Evolutionary conservation across 345 rosid species (phyloP), one percentile per base, ranked within the genome.

Genomic region (Cochlearia excelsa): DNA sequence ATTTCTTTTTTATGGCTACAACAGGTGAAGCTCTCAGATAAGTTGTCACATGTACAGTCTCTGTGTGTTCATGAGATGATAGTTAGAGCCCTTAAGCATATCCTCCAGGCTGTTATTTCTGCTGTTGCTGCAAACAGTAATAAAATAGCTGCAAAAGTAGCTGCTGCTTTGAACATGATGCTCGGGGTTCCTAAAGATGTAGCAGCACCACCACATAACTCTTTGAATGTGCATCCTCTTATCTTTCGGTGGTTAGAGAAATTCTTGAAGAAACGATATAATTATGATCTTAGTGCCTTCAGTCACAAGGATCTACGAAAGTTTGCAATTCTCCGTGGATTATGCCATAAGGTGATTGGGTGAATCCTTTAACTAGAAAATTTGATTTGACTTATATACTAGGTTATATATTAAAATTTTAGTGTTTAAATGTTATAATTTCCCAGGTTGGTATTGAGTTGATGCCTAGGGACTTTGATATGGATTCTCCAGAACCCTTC

Each of bases 31-130:
- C 97, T 89, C 67, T 93, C 99, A 16, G 95, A 87, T 66, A 93
- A 93, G 77, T 69, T 93, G 55, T 84, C 97, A 52, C 99, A 93
- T 69, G 97, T 89, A 59, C 97, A 87, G 69, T 89, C 97, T 44
- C 84, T 93, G 66, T 93, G 95, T 77, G 79, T 86, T 60, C 96
- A 92, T 63, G 98, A 92, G 86, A 92, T 92, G 98, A 83, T 92
- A 66, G 95, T 85, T 67, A 74, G 98, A 57, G 98, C 95, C 57
- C 86, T 86, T 71, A 92, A 92, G 80, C 97, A 88, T 62, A 72
- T 88, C 69, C 83, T 92, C 66, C 97, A 71, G 79, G 93, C 91
- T 40, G 91, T 88, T 73, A 81, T 92, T 77, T 84, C 98, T 75
- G 82, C 82, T 50, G 82, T 74, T 45, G 67, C 75, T 40, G 54